Percentiles rank a stretch among this genome's conserved stretches.
Conservation (phyloP, 345 rosid genomes). For the Pistacia atlantica region DNA sequence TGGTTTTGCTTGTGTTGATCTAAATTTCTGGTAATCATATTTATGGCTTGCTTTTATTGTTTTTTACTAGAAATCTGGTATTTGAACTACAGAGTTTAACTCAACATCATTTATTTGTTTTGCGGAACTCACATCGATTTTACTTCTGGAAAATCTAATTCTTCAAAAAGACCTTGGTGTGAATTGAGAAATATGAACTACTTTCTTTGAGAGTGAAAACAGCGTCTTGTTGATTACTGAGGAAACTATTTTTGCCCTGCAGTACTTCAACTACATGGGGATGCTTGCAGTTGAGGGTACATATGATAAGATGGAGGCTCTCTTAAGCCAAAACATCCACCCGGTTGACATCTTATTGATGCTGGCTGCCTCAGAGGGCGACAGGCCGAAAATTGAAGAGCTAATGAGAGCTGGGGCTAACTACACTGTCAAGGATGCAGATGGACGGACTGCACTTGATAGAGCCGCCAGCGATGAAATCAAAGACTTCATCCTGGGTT, state of each 20-base stretch:
- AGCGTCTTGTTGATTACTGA: background rate
- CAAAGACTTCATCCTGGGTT: slow-evolving; percentile 63
- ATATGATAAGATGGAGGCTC: slow-evolving; percentile 90
- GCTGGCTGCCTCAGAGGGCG: slow-evolving; percentile 89
- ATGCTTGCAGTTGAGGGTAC: slow-evolving; percentile 95
- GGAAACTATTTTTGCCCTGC: slow-evolving; percentile 26
- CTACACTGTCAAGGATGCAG: slow-evolving; percentile 62
- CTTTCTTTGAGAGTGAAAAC: background rate
- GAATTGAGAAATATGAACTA: background rate
- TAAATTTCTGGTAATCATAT: background rate
- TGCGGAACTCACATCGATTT: background rate
- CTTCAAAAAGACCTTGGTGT: background rate
- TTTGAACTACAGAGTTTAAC: background rate
- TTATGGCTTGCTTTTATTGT: background rate
- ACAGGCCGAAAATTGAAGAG: slow-evolving; percentile 88
- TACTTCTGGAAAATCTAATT: background rate
- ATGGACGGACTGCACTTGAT: slow-evolving; percentile 77
- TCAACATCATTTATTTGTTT: background rate
- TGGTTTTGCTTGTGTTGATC: background rate
- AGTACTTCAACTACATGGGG: slow-evolving; percentile 97
- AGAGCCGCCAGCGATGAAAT: slow-evolving; percentile 60
- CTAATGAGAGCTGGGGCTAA: slow-evolving; percentile 78
- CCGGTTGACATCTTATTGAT: slow-evolving; percentile 81
- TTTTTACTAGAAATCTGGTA: background rate
- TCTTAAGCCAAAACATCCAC: slow-evolving; percentile 69